These are phyloP conservation scores for Umbelopsis sp. DNA, from an alignment of 371 early-diverging fungal species.

Conservation along the genomic window DNA sequence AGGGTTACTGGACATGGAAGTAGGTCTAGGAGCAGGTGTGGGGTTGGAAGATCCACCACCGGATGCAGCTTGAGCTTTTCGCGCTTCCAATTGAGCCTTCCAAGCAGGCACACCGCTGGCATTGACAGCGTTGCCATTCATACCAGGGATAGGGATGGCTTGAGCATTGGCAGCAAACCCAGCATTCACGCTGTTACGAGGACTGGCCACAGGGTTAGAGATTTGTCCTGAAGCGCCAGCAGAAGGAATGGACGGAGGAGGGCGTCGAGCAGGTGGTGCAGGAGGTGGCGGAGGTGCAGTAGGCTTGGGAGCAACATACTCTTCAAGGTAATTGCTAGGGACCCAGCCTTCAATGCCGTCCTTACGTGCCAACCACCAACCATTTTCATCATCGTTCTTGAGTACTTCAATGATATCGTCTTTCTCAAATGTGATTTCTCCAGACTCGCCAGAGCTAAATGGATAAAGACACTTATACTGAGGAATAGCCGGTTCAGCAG, in stretches of 20 bases:
- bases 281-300: slow-evolving; percentile 59
- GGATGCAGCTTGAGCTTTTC: slow-evolving; percentile 40
- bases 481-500: slow-evolving; percentile 52
- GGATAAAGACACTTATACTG: slow-evolving; percentile 78
- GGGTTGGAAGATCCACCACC: slow-evolving; percentile 25
- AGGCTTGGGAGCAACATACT: slow-evolving; percentile 42
- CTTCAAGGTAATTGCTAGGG: slow-evolving; percentile 82
- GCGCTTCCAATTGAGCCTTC: slow-evolving; percentile 58
- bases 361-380: slow-evolving; percentile 85
- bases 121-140: slow-evolving; percentile 30
- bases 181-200: slow-evolving; percentile 7
- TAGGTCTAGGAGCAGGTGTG: slow-evolving; percentile 35
- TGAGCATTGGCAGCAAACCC: slow-evolving; percentile 3
- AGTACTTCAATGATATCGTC: slow-evolving; percentile 75
- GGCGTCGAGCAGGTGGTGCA: slow-evolving; percentile 54
- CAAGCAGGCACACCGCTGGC: slow-evolving; percentile 50
- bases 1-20: slow-evolving; percentile 29
- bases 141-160: slow-evolving; percentile 33
- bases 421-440: slow-evolving; percentile 72
- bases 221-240: not conserved
- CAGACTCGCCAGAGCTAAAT: slow-evolving; percentile 64
- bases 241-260: slow-evolving; percentile 45
- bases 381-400: slow-evolving; percentile 76
- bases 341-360: slow-evolving; percentile 83
- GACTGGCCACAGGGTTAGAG: slow-evolving; percentile 4